Conservation (phyloP, 352 stramenopile species). For the Plasmopara halstedii region DNA sequence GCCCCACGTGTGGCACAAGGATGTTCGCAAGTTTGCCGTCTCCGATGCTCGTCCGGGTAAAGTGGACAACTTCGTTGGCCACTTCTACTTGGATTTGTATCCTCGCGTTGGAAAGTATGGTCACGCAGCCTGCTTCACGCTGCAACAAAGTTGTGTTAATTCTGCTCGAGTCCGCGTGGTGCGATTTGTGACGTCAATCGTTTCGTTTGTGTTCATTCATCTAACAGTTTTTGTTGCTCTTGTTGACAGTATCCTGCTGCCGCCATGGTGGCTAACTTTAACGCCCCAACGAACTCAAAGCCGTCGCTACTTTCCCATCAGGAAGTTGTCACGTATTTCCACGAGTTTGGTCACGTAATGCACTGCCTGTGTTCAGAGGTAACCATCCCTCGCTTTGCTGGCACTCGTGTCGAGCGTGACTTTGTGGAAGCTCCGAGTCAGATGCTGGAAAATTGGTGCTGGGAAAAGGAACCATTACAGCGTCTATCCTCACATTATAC, state of each 20-base stretch:
- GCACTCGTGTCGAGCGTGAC: conserved; percentile 74
- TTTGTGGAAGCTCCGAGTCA: conserved; percentile 89
- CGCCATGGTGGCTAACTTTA: conserved; percentile 90
- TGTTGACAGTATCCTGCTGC: conserved; percentile 49
- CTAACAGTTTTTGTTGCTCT: conserved; percentile 3
- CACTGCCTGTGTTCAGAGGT: conserved; percentile 84
- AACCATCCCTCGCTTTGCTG: conserved; percentile 67
- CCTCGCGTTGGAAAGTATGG: conserved; percentile 82
- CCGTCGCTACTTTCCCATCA: conserved; percentile 72
- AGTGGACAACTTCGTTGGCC: conserved; percentile 52
- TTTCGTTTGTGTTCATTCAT: neutral
- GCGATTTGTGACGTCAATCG: conserved; percentile 3
- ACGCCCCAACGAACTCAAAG: conserved; percentile 66
- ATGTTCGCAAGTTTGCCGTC: conserved; percentile 84
- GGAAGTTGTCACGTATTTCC: conserved; percentile 87
- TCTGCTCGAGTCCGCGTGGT: conserved; percentile 46
- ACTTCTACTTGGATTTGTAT: conserved; percentile 88
- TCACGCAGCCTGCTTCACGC: conserved; percentile 84
- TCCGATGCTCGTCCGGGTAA: conserved; percentile 55
- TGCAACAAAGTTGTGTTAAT: conserved; percentile 73
- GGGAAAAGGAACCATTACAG: conserved; percentile 78
- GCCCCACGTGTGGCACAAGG: conserved; percentile 82
- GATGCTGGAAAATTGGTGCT: conserved; percentile 90
- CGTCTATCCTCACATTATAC: conserved; percentile 82
- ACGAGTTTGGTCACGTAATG: conserved; percentile 89